Conservation (phyloP, 352 stramenopile species). For the Phytophthora tentaculata region DNA sequence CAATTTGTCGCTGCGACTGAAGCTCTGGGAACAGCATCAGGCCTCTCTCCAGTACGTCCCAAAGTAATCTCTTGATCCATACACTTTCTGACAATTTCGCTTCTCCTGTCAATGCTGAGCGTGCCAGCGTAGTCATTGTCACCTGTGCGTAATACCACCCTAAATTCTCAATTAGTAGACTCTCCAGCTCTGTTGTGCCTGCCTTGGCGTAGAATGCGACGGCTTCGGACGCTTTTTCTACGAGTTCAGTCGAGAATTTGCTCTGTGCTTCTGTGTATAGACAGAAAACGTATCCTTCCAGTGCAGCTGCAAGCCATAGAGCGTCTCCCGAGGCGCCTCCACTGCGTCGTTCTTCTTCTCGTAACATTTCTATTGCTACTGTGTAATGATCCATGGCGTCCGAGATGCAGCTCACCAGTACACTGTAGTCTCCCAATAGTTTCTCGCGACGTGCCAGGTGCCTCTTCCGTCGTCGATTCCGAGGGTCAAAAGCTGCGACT, state of each 20-base stretch:
- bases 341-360: conserved; percentile 79
- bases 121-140: conserved; percentile 23
- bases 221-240: conserved; percentile 83
- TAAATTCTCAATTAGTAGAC: conserved; percentile 68
- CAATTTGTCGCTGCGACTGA: conserved; percentile 51
- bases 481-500: conserved; percentile 48
- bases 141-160: conserved; percentile 77
- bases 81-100: conserved; percentile 59
- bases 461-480: conserved; percentile 49
- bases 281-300: conserved; percentile 81
- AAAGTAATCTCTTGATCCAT: conserved; percentile 77
- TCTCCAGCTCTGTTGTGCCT: conserved; percentile 73
- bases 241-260: conserved; percentile 75
- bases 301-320: conserved; percentile 79
- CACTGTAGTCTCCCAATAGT: conserved; percentile 81
- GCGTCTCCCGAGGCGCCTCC: conserved; percentile 50
- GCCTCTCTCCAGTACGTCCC: conserved; percentile 70
- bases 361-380: conserved; percentile 71
- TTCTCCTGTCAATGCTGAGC: conserved; percentile 25
- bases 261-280: conserved; percentile 53
- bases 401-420: conserved; percentile 67
- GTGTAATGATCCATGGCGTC: conserved; percentile 80
- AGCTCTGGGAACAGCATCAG: conserved; percentile 62
- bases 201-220: conserved; percentile 70
- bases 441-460: conserved; percentile 73